These are phyloP conservation scores for Stevia rebaudiana DNA, from an alignment of 140 eudicot genomes.

Conservation along the genomic window DNA sequence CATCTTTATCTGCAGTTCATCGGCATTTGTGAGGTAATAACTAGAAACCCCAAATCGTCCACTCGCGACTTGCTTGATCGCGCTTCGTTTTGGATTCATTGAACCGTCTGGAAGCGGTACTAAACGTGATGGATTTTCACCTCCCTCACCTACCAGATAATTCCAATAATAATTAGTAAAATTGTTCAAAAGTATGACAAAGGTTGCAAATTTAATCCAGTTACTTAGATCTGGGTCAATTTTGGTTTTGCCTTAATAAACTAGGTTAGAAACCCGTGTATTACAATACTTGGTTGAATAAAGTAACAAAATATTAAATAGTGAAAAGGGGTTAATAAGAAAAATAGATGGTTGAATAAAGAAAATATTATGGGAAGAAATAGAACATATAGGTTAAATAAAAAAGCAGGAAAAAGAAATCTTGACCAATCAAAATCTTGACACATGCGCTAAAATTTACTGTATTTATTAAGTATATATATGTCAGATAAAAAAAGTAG, in stretches of 20 bases:
- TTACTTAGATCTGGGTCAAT: background rate
- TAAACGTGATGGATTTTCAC: slow-evolving; percentile 97
- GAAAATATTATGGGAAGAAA: no score
- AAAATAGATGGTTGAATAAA: no score
- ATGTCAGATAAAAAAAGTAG: no score
- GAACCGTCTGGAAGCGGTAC: slow-evolving; percentile 95
- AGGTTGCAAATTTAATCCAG: background rate
- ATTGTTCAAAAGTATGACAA: background rate
- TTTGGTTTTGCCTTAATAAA: background rate
- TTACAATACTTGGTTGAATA: no score
- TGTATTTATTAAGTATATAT: no score
- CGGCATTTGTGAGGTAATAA: slow-evolving; percentile 91
- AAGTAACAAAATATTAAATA: no score
- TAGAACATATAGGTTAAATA: no score
- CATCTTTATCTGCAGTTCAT: slow-evolving; percentile 95
- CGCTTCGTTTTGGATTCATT: slow-evolving; percentile 82
- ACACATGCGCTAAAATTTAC: no score
- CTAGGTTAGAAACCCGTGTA: no score
- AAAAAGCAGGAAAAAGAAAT: no score
- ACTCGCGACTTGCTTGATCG: slow-evolving; percentile 99
- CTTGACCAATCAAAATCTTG: no score
- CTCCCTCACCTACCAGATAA: slow-evolving; percentile 76
- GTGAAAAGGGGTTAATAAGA: no score
- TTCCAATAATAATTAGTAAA: background rate
- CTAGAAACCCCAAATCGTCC: slow-evolving; percentile 98